Conservation (phyloP, 2,329 filamentous ascomycete genomes). For the Magnaporthiopsis incrustans region DNA sequence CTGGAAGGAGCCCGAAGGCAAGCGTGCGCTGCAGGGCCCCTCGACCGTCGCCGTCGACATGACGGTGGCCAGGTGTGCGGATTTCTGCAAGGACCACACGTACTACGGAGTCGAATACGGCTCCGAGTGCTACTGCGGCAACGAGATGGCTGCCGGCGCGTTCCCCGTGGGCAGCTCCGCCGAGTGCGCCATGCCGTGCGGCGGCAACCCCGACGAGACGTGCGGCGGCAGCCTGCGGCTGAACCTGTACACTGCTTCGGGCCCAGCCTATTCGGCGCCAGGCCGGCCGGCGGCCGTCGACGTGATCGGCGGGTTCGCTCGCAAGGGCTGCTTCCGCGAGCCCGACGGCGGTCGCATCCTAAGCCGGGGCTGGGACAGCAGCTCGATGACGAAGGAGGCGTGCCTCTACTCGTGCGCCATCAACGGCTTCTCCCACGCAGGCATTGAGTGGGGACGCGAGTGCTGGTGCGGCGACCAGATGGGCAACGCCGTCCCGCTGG, state of each 20-base stretch:
- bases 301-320: background rate
- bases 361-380: background rate
- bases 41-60: constrained; percentile 17
- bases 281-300: background rate
- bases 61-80: constrained; percentile 30
- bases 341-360: background rate
- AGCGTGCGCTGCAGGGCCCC: background rate
- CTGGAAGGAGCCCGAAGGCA: constrained; percentile 4
- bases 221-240: constrained; percentile 19
- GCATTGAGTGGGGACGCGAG: constrained; percentile 42
- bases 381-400: constrained; percentile 33
- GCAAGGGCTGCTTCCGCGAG: constrained; percentile 1
- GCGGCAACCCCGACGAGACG: constrained; percentile 13
- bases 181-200: constrained; percentile 17
- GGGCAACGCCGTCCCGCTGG: constrained; percentile 15
- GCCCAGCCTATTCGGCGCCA: background rate
- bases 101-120: constrained; percentile 30
- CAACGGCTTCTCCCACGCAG: constrained; percentile 41
- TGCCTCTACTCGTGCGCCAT: constrained; percentile 7
- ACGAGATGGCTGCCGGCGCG: constrained; percentile 9
- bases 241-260: constrained; percentile 10
- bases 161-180: constrained; percentile 10
- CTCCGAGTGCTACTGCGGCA: constrained; percentile 26
- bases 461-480: constrained; percentile 49
- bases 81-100: constrained; percentile 21